These are phyloP conservation scores for Xylaria intraflava DNA, from an alignment of 495 filamentous ascomycete species.

Conservation along the genomic window DNA sequence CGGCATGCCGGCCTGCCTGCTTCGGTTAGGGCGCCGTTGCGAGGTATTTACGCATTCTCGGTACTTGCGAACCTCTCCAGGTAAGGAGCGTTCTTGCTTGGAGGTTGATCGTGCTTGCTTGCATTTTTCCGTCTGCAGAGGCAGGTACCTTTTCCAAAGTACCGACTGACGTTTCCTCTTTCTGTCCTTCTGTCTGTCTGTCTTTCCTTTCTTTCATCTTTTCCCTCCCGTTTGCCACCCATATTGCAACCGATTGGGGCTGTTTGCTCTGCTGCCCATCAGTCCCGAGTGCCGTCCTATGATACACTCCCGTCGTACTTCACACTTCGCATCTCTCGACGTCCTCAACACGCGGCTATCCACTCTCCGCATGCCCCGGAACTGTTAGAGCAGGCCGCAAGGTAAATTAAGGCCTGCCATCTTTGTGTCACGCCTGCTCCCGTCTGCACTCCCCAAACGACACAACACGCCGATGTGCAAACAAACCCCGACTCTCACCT, in stretches of 20 bases:
- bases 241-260: background rate
- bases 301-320: background rate
- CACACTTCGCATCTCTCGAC: background rate
- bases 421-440: background rate
- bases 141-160: too few relatives aligned
- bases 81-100: too few relatives aligned
- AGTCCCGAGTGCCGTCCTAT: background rate
- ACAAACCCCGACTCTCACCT: background rate
- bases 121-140: too few relatives aligned
- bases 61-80: too few relatives aligned
- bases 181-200: too few relatives aligned
- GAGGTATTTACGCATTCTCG: too few relatives aligned
- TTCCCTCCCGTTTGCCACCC: too few relatives aligned
- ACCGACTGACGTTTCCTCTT: too few relatives aligned
- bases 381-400: background rate
- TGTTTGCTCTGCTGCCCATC: background rate
- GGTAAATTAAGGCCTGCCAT: slow-evolving; percentile 1
- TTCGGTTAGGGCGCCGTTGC: background rate
- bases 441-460: slow-evolving; percentile 1
- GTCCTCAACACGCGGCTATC: background rate
- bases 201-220: too few relatives aligned
- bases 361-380: background rate
- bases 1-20: background rate
- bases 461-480: background rate
- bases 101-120: background rate